phyloP scores from a whole-genome alignment of 2,329 filamentous ascomycete genomes.

The Aspergillus texensis region DNA sequence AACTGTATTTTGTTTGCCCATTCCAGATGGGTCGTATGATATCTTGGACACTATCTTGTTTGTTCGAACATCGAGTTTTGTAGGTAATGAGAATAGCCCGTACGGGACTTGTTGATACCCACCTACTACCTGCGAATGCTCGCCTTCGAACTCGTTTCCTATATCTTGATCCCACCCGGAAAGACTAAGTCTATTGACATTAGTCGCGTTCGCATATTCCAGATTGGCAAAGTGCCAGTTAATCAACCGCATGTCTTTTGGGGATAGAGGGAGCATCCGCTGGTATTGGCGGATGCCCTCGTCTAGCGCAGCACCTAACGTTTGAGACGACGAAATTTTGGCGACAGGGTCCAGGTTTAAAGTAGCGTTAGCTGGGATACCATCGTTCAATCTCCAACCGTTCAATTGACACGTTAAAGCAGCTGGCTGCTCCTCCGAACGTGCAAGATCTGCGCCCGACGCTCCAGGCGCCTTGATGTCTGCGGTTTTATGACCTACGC shows the following conservation, averaged over 20 bases:
- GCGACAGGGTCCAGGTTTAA: constrained; percentile 72
- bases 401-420: constrained; percentile 76
- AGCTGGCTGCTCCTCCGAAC: constrained; percentile 70
- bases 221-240: constrained; percentile 99
- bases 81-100: constrained; percentile 77
- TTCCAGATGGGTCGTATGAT: constrained; percentile 57
- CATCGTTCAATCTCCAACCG: constrained; percentile 76
- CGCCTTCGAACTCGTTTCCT: constrained; percentile 95
- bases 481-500: constrained; percentile 50
- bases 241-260: constrained; percentile 84
- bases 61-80: constrained; percentile 74
- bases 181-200: constrained; percentile 82
- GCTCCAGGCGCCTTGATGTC: constrained; percentile 52
- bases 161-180: constrained; percentile 96
- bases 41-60: constrained; percentile 74
- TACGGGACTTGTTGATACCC: constrained; percentile 94
- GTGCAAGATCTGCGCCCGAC: constrained; percentile 62
- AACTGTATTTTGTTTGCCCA: constrained; percentile 53
- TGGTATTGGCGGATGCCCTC: constrained; percentile 88
- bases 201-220: constrained; percentile 94
- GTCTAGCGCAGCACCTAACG: constrained; percentile 87
- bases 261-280: constrained; percentile 75
- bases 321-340: constrained; percentile 64
- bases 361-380: constrained; percentile 64
- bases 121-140: constrained; percentile 89